Evolutionary conservation across 1,284 basidiomycete species (phyloP).

Genomic region (Singerocomus rubriflavus): DNA sequence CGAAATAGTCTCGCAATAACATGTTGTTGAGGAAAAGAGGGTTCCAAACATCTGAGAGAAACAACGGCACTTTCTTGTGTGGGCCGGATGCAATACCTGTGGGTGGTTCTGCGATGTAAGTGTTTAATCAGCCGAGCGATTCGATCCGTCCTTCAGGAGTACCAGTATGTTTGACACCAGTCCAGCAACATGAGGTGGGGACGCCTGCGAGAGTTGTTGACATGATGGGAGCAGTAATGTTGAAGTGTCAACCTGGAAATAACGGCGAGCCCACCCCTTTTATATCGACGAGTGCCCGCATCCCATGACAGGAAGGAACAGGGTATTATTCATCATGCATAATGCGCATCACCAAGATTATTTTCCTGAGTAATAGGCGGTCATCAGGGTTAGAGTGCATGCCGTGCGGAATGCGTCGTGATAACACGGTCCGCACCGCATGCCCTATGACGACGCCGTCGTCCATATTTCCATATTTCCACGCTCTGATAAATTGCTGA

Average conservation of each 20-base stretch:
- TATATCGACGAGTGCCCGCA: not conserved
- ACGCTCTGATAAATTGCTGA: too few species aligned
- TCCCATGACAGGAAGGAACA: too few species aligned
- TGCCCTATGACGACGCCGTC: too few species aligned
- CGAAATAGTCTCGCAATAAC: constrained; percentile 51
- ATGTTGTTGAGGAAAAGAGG: constrained; percentile 47
- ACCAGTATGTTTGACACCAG: constrained; percentile 48
- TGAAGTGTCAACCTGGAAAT: not conserved
- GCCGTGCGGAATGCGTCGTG: too few species aligned
- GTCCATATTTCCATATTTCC: too few species aligned
- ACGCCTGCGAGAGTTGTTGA: constrained; percentile 39
- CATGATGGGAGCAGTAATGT: constrained; percentile 10
- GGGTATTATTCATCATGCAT: too few species aligned
- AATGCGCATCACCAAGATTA: too few species aligned
- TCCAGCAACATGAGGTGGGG: constrained; percentile 43
- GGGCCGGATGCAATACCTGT: constrained; percentile 4
- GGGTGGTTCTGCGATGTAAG: constrained; percentile 48
- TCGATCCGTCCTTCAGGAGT: constrained; percentile 41
- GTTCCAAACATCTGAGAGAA: constrained; percentile 48
- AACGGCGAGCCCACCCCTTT: not conserved
- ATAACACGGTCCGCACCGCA: too few species aligned
- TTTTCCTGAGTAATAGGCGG: too few species aligned
- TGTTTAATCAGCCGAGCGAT: constrained; percentile 43
- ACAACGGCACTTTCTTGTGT: constrained; percentile 43
- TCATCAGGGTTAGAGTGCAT: too few species aligned